Evolutionary conservation across 345 rosid species (phyloP), one percentile per base, ranked within the genome.

Genomic region (Pelargonium nanum): DNA sequence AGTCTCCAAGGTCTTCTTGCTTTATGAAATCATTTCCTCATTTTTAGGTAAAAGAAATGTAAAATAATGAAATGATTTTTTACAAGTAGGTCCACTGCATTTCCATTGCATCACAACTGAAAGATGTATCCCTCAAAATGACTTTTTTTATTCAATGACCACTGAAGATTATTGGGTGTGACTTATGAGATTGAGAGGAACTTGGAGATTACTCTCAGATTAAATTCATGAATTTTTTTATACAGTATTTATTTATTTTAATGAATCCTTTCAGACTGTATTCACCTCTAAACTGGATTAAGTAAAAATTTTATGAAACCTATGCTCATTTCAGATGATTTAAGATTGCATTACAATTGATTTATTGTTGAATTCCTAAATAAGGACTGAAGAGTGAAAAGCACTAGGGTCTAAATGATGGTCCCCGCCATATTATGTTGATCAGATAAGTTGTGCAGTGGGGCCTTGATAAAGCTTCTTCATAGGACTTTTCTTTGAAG

Each of bases 351-450:
- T 30, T 65, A 58, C 51, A 16, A 16, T 24, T 50, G 63, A 67
- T 53, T 20, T 59, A 65, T 54, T 26, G 22, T 51, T 68, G 72
- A 74, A 68, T 74, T 74, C 69, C 68, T 62, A 72, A 77, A 75
- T 67, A 76, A 74, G 58, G 76, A 72, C 78, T 62, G 65, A 58
- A 72, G 72, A 66, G 74, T 34, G 65, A 67, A 60, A 66, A 63
- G 77, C 74, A 69, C 66, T 71, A 61, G 60, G 69, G 78, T 78
- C 78, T 73, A 73, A 76, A 75, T 75, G 62, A 70, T 76, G 91
- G 88, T 76, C 96, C 91, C 94, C 81, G 73, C 87, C 83, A 84
- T n/a, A n/a, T 34, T 34, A 34, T 15, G 13, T 34, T 71, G 78
- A 70, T 8, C 73, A 60, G 79, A 74, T 68, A 64, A 66, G 76